phyloP scores from a whole-genome alignment of 805 yeast genomes.

The Starmerella khaoyaiensis region DNA sequence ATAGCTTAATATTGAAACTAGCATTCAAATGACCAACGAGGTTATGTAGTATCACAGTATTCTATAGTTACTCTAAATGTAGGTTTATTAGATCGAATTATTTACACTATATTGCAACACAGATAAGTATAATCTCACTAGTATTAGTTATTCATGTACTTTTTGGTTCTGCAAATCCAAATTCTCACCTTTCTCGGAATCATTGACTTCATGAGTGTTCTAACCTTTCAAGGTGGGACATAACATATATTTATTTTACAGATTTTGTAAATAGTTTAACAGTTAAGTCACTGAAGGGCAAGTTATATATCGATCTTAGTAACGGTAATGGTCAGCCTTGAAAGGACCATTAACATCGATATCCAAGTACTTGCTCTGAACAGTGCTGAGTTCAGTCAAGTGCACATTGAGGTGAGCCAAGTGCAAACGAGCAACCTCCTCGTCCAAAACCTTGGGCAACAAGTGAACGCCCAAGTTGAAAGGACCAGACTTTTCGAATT shows the following conservation, averaged over 20 bases:
- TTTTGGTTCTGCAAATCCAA: too few relatives aligned
- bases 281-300: background rate
- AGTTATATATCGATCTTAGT: conserved; percentile 44
- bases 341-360: conserved; percentile 87
- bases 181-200: too few relatives aligned
- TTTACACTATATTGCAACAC: too few relatives aligned
- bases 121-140: too few relatives aligned
- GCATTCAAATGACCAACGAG: too few relatives aligned
- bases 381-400: conserved; percentile 60
- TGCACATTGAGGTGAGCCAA: conserved; percentile 86
- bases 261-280: background rate
- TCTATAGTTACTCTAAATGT: too few relatives aligned
- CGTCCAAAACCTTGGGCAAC: conserved; percentile 95
- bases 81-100: too few relatives aligned
- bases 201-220: too few relatives aligned
- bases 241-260: background rate
- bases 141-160: too few relatives aligned
- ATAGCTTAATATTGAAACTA: too few relatives aligned
- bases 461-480: conserved; percentile 87
- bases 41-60: too few relatives aligned
- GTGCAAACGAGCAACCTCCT: conserved; percentile 95
- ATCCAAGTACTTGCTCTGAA: conserved; percentile 89
- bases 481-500: conserved; percentile 85
- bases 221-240: too few relatives aligned
- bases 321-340: conserved; percentile 98